These are phyloP conservation scores for Trichoderma erinaceum DNA, from an alignment of 495 filamentous ascomycete genomes.

Conservation along the genomic window DNA sequence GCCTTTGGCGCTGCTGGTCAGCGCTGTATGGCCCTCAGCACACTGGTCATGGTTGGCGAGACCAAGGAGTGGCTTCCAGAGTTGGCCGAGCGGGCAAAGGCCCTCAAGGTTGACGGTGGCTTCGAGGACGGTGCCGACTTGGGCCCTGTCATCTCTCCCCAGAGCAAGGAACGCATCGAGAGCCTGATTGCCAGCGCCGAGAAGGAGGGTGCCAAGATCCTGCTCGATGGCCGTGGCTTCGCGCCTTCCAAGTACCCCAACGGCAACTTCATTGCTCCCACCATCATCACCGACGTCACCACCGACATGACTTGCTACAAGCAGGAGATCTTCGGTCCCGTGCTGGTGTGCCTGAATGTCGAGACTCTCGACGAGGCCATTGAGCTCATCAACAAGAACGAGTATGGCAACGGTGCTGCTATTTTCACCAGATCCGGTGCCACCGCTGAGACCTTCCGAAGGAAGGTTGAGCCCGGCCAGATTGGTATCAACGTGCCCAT, in stretches of 20 bases:
- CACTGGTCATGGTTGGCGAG: slow-evolving; percentile 88
- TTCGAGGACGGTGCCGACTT: slow-evolving; percentile 94
- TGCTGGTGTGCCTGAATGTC: slow-evolving; percentile 78
- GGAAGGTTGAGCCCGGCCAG: slow-evolving; percentile 67
- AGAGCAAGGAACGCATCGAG: slow-evolving; percentile 88
- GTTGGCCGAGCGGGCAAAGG: slow-evolving; percentile 84
- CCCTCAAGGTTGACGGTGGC: slow-evolving; percentile 83
- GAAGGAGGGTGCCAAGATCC: slow-evolving; percentile 86
- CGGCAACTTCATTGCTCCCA: slow-evolving; percentile 93
- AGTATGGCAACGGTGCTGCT: slow-evolving; percentile 61
- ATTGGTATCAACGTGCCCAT: slow-evolving; percentile 82
- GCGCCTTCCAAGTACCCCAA: slow-evolving; percentile 90
- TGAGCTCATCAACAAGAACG: slow-evolving; percentile 58
- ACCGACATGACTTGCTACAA: slow-evolving; percentile 89
- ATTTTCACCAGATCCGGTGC: slow-evolving; percentile 59
- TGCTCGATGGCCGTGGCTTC: slow-evolving; percentile 87
- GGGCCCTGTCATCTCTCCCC: slow-evolving; percentile 92
- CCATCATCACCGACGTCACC: slow-evolving; percentile 90
- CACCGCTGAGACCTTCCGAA: slow-evolving; percentile 55
- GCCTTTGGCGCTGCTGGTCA: slow-evolving; percentile 97
- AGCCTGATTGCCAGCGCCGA: slow-evolving; percentile 81
- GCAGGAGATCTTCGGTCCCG: slow-evolving; percentile 96
- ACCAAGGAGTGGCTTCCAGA: slow-evolving; percentile 90
- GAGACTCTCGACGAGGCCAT: slow-evolving; percentile 76
- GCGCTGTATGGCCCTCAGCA: slow-evolving; percentile 95